Base-by-base conservation (phyloP, 805 yeast species). In the Priceomyces carsonii region DNA sequence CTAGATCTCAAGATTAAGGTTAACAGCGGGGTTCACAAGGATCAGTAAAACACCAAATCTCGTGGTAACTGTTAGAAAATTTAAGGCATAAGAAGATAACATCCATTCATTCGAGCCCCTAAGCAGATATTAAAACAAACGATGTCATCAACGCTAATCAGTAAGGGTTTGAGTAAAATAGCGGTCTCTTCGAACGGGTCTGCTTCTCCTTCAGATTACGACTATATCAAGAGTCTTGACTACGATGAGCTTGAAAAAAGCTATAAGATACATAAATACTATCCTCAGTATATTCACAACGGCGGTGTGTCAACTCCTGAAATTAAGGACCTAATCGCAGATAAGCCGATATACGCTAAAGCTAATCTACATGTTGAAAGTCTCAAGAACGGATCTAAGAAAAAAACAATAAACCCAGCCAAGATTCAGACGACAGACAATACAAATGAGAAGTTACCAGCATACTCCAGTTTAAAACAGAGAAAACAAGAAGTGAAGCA, bases 321-420 rank as follows among this genome's bases (percentile, higher is more conserved):
- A n/a, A 51, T 68, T 33, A 50, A 49, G 37, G 54, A 48, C 18
- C 45, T 63, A 49, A 53, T 68, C 8, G 40, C 43, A 9, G 59
- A 63, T 32, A 65, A 63, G 42, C 74, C 73, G 4, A 66, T 68
- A 13, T 68, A 68, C 39, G 51, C 59, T 13, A 60, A 63, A 19
- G 73, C 70, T 15, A 61, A 61, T 43, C 50, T 55, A 35, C 65
- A 56, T 35, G 44, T 57, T 5, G 49, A 47, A 36, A 38, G 39
- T n/a, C n/a, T n/a, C n/a, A n/a, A n/a, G n/a, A n/a, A n/a, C n/a
- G n/a, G n/a, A n/a, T n/a, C n/a, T n/a, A n/a, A n/a, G n/a, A n/a
- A n/a, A n/a, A n/a, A n/a, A n/a, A n/a, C n/a, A n/a, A n/a, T n/a
- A n/a, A n/a, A n/a, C n/a, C n/a, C n/a, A n/a, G n/a, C n/a, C n/a